Base-by-base conservation (phyloP, 495 filamentous ascomycete genomes). In the Penicillium flavigenum region DNA sequence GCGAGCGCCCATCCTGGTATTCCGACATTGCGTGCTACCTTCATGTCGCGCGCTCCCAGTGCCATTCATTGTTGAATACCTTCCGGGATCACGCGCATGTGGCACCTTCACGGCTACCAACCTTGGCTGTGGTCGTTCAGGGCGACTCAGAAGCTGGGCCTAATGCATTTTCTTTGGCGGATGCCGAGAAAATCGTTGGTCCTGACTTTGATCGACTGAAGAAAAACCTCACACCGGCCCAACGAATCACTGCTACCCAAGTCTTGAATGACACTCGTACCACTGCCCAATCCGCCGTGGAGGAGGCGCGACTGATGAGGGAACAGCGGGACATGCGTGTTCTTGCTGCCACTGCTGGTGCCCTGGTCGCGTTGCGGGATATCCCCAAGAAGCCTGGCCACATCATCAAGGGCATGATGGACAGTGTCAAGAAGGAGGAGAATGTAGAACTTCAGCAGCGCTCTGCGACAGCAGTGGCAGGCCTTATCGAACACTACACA, bases 391-490 rank as follows among this genome's bases (percentile, higher is more conserved):
- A 94, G 66, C 90, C 94, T 14, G 88, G 86, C 51, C 80, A 84
- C 34, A 85, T 96, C 17, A 97, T 98, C 74, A 96, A 96, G 73
- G 88, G 85, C 19, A 89, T 97, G 72, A 98, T 98, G 93, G 94
- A 98, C 63, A 97, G 92, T 67, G 84, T 98, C 69, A 98, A 98
- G 76, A 83, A 84, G 31, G 94, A 98, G 72, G 93, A 98, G 64
- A 97, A 93, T 62, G 67, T 88, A 34, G 91, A 96, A 60, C 79
- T 98, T 38, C 94, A 98, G 68, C 84, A 85, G 61, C 90, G 93
- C 27, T 96, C 95, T 24, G 91, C 92, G 8, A 81, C 79, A 7
- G 90, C 91, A 16, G 85, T 97, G 32, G 89, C 90, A 6, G 76
- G 81, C 19, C 80, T 97, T n/a, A 85, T 98, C n/a, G 84, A 88